A percentile compares a stretch with the other conserved stretches of the same genome.
phyloP scores from a whole-genome alignment of 1,284 basidiomycete genomes.

The Fistulinella cinereoalba region DNA sequence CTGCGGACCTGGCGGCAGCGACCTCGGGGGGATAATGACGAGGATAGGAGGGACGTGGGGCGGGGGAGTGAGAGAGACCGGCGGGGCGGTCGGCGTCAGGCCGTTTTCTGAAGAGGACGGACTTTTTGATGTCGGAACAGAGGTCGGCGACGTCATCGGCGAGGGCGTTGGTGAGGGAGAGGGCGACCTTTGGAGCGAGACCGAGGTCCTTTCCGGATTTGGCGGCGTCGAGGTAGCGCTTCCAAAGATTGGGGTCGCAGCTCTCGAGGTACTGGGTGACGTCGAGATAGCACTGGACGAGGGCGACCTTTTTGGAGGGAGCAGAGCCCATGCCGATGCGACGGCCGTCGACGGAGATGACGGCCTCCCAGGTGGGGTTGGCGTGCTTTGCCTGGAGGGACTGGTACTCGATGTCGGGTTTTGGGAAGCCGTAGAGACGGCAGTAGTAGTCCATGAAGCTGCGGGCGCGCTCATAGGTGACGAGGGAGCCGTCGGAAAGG shows the following conservation, averaged over 20 bases:
- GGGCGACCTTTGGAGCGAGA: conserved; percentile 68
- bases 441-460: conserved; percentile 97
- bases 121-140: conserved; percentile 63
- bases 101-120: conserved; percentile 48
- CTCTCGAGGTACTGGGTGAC: conserved; percentile 83
- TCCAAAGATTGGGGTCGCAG: conserved; percentile 83
- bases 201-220: conserved; percentile 68
- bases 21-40: conserved; percentile 15
- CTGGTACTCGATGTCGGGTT: conserved; percentile 72
- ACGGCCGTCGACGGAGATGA: conserved; percentile 78
- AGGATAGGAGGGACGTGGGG: conserved; percentile 12
- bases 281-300: conserved; percentile 80
- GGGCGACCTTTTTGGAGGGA: conserved; percentile 72
- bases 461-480: conserved; percentile 76
- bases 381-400: conserved; percentile 26
- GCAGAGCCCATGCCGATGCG: conserved; percentile 79
- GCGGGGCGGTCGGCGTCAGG: conserved; percentile 31
- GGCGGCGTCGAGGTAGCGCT: conserved; percentile 59
- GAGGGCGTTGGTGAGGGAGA: conserved; percentile 67
- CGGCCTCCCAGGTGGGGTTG: conserved; percentile 68
- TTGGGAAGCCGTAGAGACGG: conserved; percentile 74
- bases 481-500: conserved; percentile 65
- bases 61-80: not conserved
- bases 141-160: conserved; percentile 76
- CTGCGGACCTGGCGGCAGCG: conserved; percentile 54